Conservation (phyloP, 805 yeast species). For the Hemisphaericaspora nanyangensis region DNA sequence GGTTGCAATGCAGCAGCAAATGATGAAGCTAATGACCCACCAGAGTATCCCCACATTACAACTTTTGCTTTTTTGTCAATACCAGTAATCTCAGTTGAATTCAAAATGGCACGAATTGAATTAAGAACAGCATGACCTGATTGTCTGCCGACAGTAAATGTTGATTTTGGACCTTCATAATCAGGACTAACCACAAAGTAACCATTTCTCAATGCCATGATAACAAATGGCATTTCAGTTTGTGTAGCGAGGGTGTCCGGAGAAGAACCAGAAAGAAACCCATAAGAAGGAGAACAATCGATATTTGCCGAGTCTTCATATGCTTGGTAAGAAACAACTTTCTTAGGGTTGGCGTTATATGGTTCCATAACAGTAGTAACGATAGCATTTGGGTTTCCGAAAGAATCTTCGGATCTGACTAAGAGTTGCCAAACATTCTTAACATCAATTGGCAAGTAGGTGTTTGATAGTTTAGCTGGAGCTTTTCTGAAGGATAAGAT, state of each 20-base stretch:
- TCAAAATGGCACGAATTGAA: slow-evolving; percentile 25
- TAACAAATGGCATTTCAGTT: slow-evolving; percentile 15
- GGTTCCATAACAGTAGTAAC: slow-evolving; percentile 28
- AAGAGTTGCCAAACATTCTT: slow-evolving; percentile 19
- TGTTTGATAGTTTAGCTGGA: slow-evolving; percentile 16
- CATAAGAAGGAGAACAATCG: slow-evolving; percentile 26
- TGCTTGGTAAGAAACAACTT: slow-evolving; percentile 24
- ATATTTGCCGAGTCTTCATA: slow-evolving; percentile 26
- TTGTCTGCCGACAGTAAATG: slow-evolving; percentile 28
- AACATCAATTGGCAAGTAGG: slow-evolving; percentile 16
- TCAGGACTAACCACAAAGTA: slow-evolving; percentile 32
- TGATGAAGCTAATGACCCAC: slow-evolving; percentile 35
- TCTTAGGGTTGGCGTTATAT: slow-evolving; percentile 22
- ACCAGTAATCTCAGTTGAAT: slow-evolving; percentile 15
- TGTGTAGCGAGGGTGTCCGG: slow-evolving; percentile 11
- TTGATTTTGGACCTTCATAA: slow-evolving; percentile 31
- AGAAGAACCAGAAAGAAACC: slow-evolving; percentile 13
- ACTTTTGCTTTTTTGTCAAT: slow-evolving; percentile 15
- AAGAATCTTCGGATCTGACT: slow-evolving; percentile 20
- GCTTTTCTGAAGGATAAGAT: slow-evolving; percentile 19
- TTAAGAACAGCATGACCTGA: slow-evolving; percentile 30
- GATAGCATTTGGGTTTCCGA: slow-evolving; percentile 22
- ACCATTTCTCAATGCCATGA: slow-evolving; percentile 22
- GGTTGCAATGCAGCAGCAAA: slow-evolving; percentile 39
- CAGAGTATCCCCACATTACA: slow-evolving; percentile 35